Evolutionary conservation across 805 yeast genomes (phyloP).

Genomic region (Ogataea siamensis): DNA sequence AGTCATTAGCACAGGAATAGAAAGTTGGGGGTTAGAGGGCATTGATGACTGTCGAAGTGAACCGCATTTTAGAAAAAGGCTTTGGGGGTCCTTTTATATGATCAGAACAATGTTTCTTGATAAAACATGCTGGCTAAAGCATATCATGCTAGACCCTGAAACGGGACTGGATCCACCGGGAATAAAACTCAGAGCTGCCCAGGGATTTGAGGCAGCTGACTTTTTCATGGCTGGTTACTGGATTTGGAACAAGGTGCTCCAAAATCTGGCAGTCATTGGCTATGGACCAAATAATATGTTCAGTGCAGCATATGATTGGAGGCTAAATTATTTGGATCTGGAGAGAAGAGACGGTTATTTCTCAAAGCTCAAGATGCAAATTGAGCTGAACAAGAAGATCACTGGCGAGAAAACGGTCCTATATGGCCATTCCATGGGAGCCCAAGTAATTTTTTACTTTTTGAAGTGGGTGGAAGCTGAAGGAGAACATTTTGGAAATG

Average conservation of each 20-base stretch:
- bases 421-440: constrained; percentile 95
- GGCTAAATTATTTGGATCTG: constrained; percentile 83
- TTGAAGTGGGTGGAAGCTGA: constrained; percentile 95
- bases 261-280: constrained; percentile 89
- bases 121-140: constrained; percentile 91
- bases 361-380: constrained; percentile 65
- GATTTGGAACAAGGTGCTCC: constrained; percentile 97
- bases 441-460: constrained; percentile 84
- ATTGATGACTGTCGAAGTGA: constrained; percentile 78
- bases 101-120: constrained; percentile 86
- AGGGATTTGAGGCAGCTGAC: constrained; percentile 96
- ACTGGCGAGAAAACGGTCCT: constrained; percentile 70
- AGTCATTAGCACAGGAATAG: constrained; percentile 91
- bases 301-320: constrained; percentile 95
- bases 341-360: constrained; percentile 88
- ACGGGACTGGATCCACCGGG: constrained; percentile 93
- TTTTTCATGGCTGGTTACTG: constrained; percentile 96
- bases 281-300: constrained; percentile 89
- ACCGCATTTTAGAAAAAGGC: constrained; percentile 81
- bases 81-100: constrained; percentile 99
- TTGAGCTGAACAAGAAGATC: constrained; percentile 56
- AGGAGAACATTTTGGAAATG: constrained; percentile 80
- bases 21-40: constrained; percentile 84
- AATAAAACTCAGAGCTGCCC: constrained; percentile 81
- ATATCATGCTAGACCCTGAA: constrained; percentile 80